phyloP scores from a whole-genome alignment of 306 rosid species.

The Malus sieversii region DNA sequence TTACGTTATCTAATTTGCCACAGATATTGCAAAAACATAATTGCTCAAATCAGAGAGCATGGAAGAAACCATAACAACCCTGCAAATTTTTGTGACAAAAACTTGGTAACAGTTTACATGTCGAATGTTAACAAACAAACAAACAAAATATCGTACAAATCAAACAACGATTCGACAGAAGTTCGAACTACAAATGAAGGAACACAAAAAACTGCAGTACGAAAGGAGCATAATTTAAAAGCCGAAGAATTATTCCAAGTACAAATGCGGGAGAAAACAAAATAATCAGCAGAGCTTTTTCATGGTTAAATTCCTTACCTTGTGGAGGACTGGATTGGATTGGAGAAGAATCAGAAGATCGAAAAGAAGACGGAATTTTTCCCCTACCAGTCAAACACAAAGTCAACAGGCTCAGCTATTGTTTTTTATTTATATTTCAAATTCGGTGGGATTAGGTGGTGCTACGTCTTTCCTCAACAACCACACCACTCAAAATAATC shows the following conservation, averaged over 20 bases:
- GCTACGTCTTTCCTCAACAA: neutral
- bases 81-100: neutral
- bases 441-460: neutral
- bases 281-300: slow-evolving; percentile 2
- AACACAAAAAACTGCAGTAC: neutral
- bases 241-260: neutral
- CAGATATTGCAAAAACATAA: neutral
- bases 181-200: neutral
- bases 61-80: neutral
- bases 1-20: neutral
- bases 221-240: neutral
- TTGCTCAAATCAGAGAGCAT: neutral
- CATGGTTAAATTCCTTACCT: slow-evolving; percentile 42
- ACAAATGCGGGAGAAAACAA: slow-evolving; percentile 19
- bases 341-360: slow-evolving; percentile 14
- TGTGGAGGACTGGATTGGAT: neutral
- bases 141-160: neutral
- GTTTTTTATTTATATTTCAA: neutral
- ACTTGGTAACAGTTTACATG: neutral
- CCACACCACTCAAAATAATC: neutral
- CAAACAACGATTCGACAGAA: neutral
- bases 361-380: neutral
- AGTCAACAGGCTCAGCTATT: neutral
- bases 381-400: neutral
- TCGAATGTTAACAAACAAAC: neutral